A percentile compares a stretch with the other conserved stretches of the same genome.
Conservation (phyloP, 352 stramenopile species). For the Peronospora tabacina region DNA sequence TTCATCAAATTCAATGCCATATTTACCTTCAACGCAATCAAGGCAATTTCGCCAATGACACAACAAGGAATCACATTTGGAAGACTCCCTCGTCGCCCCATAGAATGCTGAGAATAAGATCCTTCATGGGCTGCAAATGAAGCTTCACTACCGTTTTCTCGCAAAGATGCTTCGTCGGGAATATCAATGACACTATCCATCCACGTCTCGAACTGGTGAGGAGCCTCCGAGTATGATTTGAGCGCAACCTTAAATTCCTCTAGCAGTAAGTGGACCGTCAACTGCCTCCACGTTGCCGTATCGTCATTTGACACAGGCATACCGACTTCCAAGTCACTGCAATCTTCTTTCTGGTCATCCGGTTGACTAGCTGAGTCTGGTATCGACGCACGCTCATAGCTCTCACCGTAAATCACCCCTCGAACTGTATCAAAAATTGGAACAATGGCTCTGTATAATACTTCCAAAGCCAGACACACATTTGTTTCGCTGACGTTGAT, state of each 20-base stretch:
- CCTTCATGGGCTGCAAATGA: conserved; percentile 18
- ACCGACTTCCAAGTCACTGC: background rate
- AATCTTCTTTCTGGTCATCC: conserved; percentile 3
- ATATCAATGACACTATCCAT: conserved; percentile 40
- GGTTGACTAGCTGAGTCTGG: conserved; percentile 12
- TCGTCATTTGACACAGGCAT: conserved; percentile 1
- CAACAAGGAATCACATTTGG: conserved; percentile 28
- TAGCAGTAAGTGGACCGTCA: conserved; percentile 27
- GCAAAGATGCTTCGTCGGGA: conserved; percentile 29
- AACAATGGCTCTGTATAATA: conserved; percentile 29
- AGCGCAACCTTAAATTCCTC: conserved; percentile 47
- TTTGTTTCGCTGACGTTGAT: conserved; percentile 43
- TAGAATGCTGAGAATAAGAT: conserved; percentile 28
- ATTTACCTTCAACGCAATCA: conserved; percentile 22
- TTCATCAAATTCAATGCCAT: conserved; percentile 13
- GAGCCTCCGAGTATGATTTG: conserved; percentile 35
- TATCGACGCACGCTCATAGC: conserved; percentile 10
- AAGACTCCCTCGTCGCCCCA: conserved; percentile 26
- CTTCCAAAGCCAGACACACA: conserved; percentile 30
- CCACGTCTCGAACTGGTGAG: conserved; percentile 45
- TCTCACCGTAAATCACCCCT: conserved; percentile 23
- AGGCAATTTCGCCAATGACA: conserved; percentile 34
- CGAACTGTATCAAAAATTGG: conserved; percentile 25
- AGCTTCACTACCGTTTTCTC: conserved; percentile 27
- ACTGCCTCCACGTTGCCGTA: conserved; percentile 9